Conservation (phyloP, 2,329 filamentous ascomycete species). For the Diaporthe helianthi region DNA sequence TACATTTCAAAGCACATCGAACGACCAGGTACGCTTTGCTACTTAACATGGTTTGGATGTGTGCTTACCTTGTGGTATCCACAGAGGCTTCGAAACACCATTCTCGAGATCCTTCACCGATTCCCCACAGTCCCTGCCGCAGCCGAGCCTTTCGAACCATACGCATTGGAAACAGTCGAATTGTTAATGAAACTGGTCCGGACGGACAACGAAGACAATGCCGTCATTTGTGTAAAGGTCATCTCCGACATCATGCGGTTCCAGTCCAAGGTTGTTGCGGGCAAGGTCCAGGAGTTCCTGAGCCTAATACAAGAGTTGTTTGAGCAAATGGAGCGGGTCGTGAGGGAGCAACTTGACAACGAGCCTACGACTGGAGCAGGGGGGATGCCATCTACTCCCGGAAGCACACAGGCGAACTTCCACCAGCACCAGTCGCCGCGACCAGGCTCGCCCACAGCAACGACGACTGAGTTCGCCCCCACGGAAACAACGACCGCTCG, state of each 20-base stretch:
- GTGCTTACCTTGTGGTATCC: slow-evolving; percentile 37
- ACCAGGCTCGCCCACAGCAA: slow-evolving; percentile 87
- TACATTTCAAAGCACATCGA: slow-evolving; percentile 88
- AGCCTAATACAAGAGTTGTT: slow-evolving; percentile 95
- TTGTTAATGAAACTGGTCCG: slow-evolving; percentile 87
- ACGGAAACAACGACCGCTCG: slow-evolving; percentile 78
- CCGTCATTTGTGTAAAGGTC: slow-evolving; percentile 96
- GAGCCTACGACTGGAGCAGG: slow-evolving; percentile 63
- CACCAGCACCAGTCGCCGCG: slow-evolving; percentile 74
- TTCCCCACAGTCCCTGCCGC: slow-evolving; percentile 75
- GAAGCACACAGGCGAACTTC: slow-evolving; percentile 72
- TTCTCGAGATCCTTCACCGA: slow-evolving; percentile 93
- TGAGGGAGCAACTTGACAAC: slow-evolving; percentile 93
- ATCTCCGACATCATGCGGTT: slow-evolving; percentile 96
- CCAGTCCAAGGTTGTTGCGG: slow-evolving; percentile 79
- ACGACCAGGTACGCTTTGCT: slow-evolving; percentile 74
- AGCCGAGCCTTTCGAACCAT: slow-evolving; percentile 83
- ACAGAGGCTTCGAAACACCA: slow-evolving; percentile 87
- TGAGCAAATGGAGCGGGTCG: slow-evolving; percentile 90
- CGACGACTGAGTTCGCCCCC: slow-evolving; percentile 79
- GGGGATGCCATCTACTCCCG: slow-evolving; percentile 71
- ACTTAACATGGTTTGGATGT: background rate
- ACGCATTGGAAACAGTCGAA: slow-evolving; percentile 88
- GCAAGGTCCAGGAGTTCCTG: slow-evolving; percentile 88
- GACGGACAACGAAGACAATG: slow-evolving; percentile 97